Evolutionary conservation across 1,139 yeast species (phyloP).

Genomic region (Pichia sorboxylosa): DNA sequence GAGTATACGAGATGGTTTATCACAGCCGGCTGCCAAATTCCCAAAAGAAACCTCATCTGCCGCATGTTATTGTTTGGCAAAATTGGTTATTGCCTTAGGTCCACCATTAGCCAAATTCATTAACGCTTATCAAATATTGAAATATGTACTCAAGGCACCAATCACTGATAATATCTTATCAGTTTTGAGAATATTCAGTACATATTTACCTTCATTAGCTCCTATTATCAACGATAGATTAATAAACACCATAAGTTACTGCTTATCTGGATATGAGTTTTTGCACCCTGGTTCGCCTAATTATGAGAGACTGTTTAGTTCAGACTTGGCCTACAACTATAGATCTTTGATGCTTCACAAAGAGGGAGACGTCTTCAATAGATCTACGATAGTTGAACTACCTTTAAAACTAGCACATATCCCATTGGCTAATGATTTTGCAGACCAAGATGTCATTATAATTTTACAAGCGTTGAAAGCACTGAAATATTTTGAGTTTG

Average conservation of each 20-base stretch:
- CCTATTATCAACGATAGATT: slow-evolving; percentile 61
- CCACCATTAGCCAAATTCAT: slow-evolving; percentile 89
- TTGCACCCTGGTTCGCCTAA: slow-evolving; percentile 85
- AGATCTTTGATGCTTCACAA: slow-evolving; percentile 62
- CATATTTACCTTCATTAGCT: slow-evolving; percentile 71
- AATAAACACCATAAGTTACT: slow-evolving; percentile 60
- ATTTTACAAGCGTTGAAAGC: slow-evolving; percentile 61
- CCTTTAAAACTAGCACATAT: slow-evolving; percentile 13
- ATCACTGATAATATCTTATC: slow-evolving; percentile 70
- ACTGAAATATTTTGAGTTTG: slow-evolving; percentile 64
- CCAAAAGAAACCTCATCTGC: slow-evolving; percentile 77
- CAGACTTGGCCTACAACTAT: slow-evolving; percentile 61
- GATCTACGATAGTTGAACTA: slow-evolving; percentile 11
- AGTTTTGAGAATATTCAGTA: slow-evolving; percentile 56
- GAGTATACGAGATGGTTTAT: slow-evolving; percentile 72
- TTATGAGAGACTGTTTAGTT: slow-evolving; percentile 50
- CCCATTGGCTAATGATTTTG: slow-evolving; percentile 27
- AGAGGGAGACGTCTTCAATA: slow-evolving; percentile 38
- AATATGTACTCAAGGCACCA: slow-evolving; percentile 72
- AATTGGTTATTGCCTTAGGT: slow-evolving; percentile 80
- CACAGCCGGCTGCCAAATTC: slow-evolving; percentile 42
- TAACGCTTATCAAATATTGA: slow-evolving; percentile 63
- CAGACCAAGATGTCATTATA: slow-evolving; percentile 29
- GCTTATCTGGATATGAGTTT: slow-evolving; percentile 74
- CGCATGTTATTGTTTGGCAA: slow-evolving; percentile 79